Percentiles rank a stretch among this genome's conserved stretches.
Evolutionary conservation across 306 rosid species (phyloP).

Genomic region (Lathyrus oleraceus): DNA sequence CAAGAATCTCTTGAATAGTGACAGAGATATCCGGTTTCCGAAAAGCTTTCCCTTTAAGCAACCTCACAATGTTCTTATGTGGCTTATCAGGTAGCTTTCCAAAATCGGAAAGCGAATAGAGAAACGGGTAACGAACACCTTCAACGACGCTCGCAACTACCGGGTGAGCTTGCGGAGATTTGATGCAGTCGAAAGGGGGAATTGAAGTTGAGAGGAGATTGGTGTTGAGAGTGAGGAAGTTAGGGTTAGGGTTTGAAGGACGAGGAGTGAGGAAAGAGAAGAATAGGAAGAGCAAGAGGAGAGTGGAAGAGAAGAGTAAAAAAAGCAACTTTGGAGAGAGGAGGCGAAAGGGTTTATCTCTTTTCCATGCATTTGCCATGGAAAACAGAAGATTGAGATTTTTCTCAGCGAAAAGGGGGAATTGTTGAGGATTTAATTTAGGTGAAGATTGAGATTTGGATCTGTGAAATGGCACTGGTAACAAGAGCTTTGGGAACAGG

Average conservation of each 20-base stretch:
- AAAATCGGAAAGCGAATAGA: conserved; percentile 83
- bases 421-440: neutral
- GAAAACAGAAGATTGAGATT: conserved; percentile 25
- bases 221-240: conserved; percentile 27
- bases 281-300: conserved; percentile 54
- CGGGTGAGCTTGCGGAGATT: conserved; percentile 78
- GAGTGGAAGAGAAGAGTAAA: conserved; percentile 41
- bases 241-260: conserved; percentile 37
- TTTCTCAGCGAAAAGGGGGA: neutral
- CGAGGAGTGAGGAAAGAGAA: conserved; percentile 37
- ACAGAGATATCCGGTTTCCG: conserved; percentile 83
- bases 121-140: conserved; percentile 73
- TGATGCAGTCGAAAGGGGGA: conserved; percentile 70
- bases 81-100: conserved; percentile 91
- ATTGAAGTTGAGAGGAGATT: conserved; percentile 45
- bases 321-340: conserved; percentile 54
- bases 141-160: conserved; percentile 81
- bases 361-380: conserved; percentile 97
- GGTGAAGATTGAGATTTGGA: conserved; percentile 26
- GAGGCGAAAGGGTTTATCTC: conserved; percentile 56
- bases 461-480: conserved; percentile 12
- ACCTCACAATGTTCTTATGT: conserved; percentile 78
- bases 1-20: conserved; percentile 77
- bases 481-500: neutral
- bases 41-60: conserved; percentile 80